Base-by-base conservation (phyloP, 371 early-diverging fungal species). In the Mortierella sp. region DNA sequence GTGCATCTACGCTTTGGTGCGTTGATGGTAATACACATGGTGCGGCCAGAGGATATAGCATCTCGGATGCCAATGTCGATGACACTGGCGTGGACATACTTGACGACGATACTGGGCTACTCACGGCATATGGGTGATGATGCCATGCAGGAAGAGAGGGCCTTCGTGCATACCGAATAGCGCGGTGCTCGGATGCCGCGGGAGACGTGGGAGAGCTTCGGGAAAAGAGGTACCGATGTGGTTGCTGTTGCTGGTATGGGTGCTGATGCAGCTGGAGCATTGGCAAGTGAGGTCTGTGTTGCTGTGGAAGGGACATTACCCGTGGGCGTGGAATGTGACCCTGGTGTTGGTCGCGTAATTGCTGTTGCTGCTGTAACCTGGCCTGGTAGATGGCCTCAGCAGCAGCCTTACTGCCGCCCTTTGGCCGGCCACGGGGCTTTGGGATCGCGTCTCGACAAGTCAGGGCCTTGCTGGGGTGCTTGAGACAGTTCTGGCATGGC, bases 271-370 rank as follows among this genome's bases (percentile, higher is more conserved):
- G 24, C 16, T 55, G 68, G 5, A 22, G 65, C 43, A 57, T 12
- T 12, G 57, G 12, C 40, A 55, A 37, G 10, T 55, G 67, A n/a
- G 63, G 61, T 11, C 47, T 49, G 20, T 57, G 24, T 49, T 68
- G 66, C 47, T 55, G 64, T 28, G 70, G 57, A 30, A 62, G 62
- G 5, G 68, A 70, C 70, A 61, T 58, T 37, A 68, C 74, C 28
- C 66, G 61, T 93, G 96, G 77, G 92, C 96, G 72, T 93, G 94
- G 54, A 91, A 81, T 40, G 87, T 78, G 64, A 93, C 93, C 68
- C 90, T 88, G 84, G 37, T 62, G 61, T 14, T 65, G 63, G n/a
- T 69, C 59, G 14, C 64, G 70, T 10, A 66, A 65, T 20, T 78
- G 74, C 26, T 69, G 73, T 9, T 72, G 76, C 26, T 67, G 68